Base-by-base conservation (phyloP, 108 stramenopile genomes). In the Cyclotella baltica region DNA sequence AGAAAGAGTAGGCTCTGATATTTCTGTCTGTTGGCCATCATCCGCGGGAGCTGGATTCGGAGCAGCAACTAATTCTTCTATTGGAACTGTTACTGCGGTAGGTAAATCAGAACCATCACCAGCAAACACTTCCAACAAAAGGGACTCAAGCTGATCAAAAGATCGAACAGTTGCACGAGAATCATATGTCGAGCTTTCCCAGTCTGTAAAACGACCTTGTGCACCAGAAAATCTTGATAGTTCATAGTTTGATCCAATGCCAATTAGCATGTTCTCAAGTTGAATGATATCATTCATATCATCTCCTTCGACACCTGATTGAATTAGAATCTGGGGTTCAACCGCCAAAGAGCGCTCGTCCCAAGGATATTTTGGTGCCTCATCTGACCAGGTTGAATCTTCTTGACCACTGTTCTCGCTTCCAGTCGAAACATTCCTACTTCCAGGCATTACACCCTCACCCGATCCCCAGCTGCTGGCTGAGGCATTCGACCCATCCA, bases 251-350 rank as follows among this genome's bases (percentile, higher is more conserved):
- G 83, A 78, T 59, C 70, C 72, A 20, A 69, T 75, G 1, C 38
- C 74, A 30, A 84, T 70, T 8, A 86, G 71, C 6, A 61, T 58
- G 6, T 29, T 52, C 74, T 86, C 86, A 55, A 86, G 52, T 18
- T 68, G 57, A 33, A 75, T 77, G 22, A 80, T 46, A 48, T 83
- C 80, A 51, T 66, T 77, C 56, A 84, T 83, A 28, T 38, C 55
- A 34, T 73, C 79, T 56, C 80, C 79, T 15, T 71, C 70, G n/a
- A 83, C 83, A 28, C 86, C 86, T n/a, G 86, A 86, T n/a, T 75
- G 67, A 58, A 84, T 63, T 10, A 84, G 57, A 15, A 80, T 43
- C 34, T 84, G 70, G 0, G 83, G 74, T 47, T 55, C 15, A 46
- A 18, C 4, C 9, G 38, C 11, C 34, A 35, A 62, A 18, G 35